A percentile compares a stretch with the other conserved stretches of the same genome.
Evolutionary conservation across 768 basidiomycete genomes (phyloP).

Genomic region (Amanita fuliginea): DNA sequence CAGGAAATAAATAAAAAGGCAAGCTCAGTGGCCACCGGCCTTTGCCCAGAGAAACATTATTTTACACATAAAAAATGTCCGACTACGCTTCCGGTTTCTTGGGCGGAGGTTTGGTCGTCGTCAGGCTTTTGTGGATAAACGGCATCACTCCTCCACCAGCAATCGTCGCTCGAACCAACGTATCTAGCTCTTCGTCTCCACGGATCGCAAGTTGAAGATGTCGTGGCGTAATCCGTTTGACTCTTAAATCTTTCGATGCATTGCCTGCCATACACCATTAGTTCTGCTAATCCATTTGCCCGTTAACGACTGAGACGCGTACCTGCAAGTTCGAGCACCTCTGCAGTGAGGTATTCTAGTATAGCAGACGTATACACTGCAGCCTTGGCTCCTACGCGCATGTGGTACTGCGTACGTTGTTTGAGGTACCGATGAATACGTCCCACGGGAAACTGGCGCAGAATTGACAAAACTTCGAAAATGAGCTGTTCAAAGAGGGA

Average conservation of each 20-base stretch:
- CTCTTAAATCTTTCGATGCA: slow-evolving; percentile 93
- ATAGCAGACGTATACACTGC: slow-evolving; percentile 96
- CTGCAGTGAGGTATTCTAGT: slow-evolving; percentile 91
- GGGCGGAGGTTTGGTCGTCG: slow-evolving; percentile 30
- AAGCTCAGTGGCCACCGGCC: too few species aligned
- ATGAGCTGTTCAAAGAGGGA: too few species aligned
- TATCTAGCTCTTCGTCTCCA: slow-evolving; percentile 96
- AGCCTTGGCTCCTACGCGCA: slow-evolving; percentile 95
- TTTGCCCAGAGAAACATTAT: too few species aligned
- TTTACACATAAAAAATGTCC: too few species aligned
- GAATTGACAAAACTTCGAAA: too few species aligned
- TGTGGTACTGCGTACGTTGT: slow-evolving; percentile 84
- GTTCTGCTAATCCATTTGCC: neutral
- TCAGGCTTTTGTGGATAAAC: slow-evolving; percentile 82
- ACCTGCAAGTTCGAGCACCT: slow-evolving; percentile 95
- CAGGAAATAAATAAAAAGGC: too few species aligned
- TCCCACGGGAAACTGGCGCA: slow-evolving; percentile 76
- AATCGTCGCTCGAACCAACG: slow-evolving; percentile 87
- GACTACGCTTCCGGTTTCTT: slow-evolving; percentile 31
- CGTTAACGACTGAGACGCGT: slow-evolving; percentile 19
- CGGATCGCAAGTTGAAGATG: slow-evolving; percentile 94
- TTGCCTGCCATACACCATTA: slow-evolving; percentile 80
- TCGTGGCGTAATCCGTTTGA: slow-evolving; percentile 94
- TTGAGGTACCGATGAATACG: slow-evolving; percentile 97
- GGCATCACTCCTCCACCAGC: slow-evolving; percentile 83